Percentiles rank a stretch among this genome's conserved stretches.
phyloP scores from a whole-genome alignment of 1,139 yeast genomes.

The Pichia sp. region DNA sequence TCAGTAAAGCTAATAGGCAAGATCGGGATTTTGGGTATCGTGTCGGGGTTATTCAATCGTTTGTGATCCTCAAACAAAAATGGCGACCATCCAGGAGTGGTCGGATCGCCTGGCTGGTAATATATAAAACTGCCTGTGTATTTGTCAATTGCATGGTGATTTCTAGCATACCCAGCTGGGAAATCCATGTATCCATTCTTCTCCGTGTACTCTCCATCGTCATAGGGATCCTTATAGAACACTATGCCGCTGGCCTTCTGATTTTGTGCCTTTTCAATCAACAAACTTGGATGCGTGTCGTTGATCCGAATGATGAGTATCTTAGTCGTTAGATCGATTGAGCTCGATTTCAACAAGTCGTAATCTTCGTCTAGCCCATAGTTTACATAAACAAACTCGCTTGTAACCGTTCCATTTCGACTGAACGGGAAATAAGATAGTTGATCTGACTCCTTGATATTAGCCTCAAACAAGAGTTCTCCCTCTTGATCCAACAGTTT shows the following conservation, averaged over 20 bases:
- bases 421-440: conserved; percentile 35
- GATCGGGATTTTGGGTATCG: conserved; percentile 44
- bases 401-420: conserved; percentile 33
- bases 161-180: conserved; percentile 47
- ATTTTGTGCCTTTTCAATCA: conserved; percentile 32
- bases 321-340: conserved; percentile 26
- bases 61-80: conserved; percentile 32
- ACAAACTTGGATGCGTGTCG: conserved; percentile 30
- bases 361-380: conserved; percentile 34
- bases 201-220: conserved; percentile 40
- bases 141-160: conserved; percentile 44
- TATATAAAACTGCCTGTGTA: conserved; percentile 56
- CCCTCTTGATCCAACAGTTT: conserved; percentile 35
- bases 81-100: conserved; percentile 54
- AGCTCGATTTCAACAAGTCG: conserved; percentile 18
- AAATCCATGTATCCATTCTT: conserved; percentile 38
- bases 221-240: conserved; percentile 38
- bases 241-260: conserved; percentile 33
- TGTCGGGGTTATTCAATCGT: conserved; percentile 36
- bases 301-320: conserved; percentile 33
- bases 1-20: conserved; percentile 38
- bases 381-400: conserved; percentile 31
- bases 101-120: conserved; percentile 68
- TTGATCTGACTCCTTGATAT: conserved; percentile 50
- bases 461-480: conserved; percentile 33